These are phyloP conservation scores for Hibiscus trionum DNA, from an alignment of 345 rosid genomes.

Conservation along the genomic window DNA sequence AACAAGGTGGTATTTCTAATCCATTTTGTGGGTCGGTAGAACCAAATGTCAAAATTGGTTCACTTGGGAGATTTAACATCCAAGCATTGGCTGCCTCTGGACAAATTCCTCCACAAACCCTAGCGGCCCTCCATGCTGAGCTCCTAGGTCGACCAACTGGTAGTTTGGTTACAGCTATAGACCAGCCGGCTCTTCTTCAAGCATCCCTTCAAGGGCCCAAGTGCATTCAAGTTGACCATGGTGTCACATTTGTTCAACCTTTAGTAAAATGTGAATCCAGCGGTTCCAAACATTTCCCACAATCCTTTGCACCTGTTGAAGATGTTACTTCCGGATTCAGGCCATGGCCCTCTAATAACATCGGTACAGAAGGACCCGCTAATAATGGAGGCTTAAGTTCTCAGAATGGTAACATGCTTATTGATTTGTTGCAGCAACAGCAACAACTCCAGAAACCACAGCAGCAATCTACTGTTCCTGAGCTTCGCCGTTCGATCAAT, in stretches of 20 bases:
- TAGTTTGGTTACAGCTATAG: conserved; percentile 30
- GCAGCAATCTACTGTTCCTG: conserved; percentile 28
- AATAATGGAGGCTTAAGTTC: conserved; percentile 27
- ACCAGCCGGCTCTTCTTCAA: conserved; percentile 40
- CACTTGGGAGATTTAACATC: conserved; percentile 49
- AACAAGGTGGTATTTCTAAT: conserved; percentile 42
- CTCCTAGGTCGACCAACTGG: conserved; percentile 50
- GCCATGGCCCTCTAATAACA: conserved; percentile 36
- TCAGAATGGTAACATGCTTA: conserved; percentile 29
- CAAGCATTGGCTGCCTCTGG: conserved; percentile 67
- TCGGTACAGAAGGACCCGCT: conserved; percentile 24
- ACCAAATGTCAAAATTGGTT: conserved; percentile 35
- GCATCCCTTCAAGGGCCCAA: conserved; percentile 40
- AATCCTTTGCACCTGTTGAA: conserved; percentile 28
- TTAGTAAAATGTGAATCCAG: conserved; percentile 29
- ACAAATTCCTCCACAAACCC: conserved; percentile 62
- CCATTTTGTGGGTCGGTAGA: conserved; percentile 35
- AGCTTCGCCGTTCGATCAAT: conserved; percentile 33
- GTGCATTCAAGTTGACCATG: conserved; percentile 35
- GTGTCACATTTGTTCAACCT: conserved; percentile 35
- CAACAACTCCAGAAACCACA: conserved; percentile 21
- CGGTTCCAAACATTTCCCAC: conserved; percentile 34
- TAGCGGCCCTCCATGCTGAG: conserved; percentile 59
- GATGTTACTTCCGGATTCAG: conserved; percentile 34
- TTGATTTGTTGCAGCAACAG: conserved; percentile 40